phyloP scores from a whole-genome alignment of 169 alveolate genomes.

The Plasmodium knowlesi region DNA sequence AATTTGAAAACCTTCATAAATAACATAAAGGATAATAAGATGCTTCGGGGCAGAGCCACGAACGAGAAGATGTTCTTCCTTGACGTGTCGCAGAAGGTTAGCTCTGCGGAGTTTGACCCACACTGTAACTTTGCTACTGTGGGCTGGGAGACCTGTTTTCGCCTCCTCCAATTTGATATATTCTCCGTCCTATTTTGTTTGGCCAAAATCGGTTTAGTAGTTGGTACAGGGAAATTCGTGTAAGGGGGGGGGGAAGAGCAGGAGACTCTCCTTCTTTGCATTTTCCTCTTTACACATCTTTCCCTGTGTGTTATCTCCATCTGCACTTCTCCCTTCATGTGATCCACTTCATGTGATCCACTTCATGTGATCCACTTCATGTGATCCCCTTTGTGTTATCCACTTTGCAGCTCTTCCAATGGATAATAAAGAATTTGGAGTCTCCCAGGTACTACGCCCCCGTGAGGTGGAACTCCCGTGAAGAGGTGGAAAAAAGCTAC shows the following conservation, averaged over 20 bases:
- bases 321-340: background rate
- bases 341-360: background rate
- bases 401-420: slow-evolving; percentile 37
- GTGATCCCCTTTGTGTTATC: background rate
- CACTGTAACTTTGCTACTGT: background rate
- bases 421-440: slow-evolving; percentile 68
- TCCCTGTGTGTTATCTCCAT: too few relatives aligned
- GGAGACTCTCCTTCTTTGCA: background rate
- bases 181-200: too few relatives aligned
- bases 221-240: background rate
- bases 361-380: too few relatives aligned
- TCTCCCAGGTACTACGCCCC: slow-evolving; percentile 71
- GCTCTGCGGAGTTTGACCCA: background rate
- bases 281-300: background rate
- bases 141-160: too few relatives aligned
- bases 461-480: slow-evolving; percentile 33
- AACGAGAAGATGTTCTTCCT: slow-evolving; percentile 68
- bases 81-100: slow-evolving; percentile 61
- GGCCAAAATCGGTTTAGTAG: background rate
- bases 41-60: slow-evolving; percentile 5
- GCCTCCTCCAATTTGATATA: too few relatives aligned
- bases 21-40: slow-evolving; percentile 39
- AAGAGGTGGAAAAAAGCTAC: slow-evolving; percentile 39
- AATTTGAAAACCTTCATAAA: slow-evolving; percentile 39
- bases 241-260: background rate